These are phyloP conservation scores for Cymbidium sinense DNA, from an alignment of 106 monocot species.

Conservation along the genomic window DNA sequence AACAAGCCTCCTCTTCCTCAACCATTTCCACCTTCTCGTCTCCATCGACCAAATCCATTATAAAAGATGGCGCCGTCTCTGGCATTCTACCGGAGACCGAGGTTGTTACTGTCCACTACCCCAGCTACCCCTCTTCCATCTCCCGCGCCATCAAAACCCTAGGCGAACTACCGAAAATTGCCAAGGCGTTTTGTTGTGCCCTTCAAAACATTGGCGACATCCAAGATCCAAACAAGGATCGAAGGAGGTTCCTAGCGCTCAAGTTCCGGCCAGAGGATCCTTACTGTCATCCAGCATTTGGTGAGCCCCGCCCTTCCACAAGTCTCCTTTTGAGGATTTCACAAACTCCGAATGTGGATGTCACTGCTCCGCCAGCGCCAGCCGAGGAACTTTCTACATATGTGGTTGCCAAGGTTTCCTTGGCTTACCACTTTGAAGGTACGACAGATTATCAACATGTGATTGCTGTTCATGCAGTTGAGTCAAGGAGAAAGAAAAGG, in stretches of 20 bases:
- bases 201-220: neutral
- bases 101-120: slow-evolving; percentile 76
- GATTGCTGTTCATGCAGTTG: slow-evolving; percentile 68
- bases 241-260: slow-evolving; percentile 49
- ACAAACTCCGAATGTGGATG: slow-evolving; percentile 12
- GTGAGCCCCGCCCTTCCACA: slow-evolving; percentile 30
- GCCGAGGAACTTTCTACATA: slow-evolving; percentile 30
- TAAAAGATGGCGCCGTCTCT: slow-evolving; percentile 53
- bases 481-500: slow-evolving; percentile 36
- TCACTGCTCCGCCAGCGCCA: neutral
- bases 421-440: slow-evolving; percentile 69
- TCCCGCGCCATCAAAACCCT: slow-evolving; percentile 76
- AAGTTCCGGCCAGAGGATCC: slow-evolving; percentile 93
- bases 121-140: slow-evolving; percentile 69
- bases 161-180: slow-evolving; percentile 59
- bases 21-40: neutral
- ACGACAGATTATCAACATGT: slow-evolving; percentile 95
- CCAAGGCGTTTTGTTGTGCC: slow-evolving; percentile 17
- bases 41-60: slow-evolving; percentile 15
- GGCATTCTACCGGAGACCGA: slow-evolving; percentile 54
- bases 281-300: slow-evolving; percentile 66
- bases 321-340: slow-evolving; percentile 59
- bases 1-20: neutral
- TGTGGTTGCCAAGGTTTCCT: slow-evolving; percentile 52
- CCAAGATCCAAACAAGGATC: slow-evolving; percentile 7